Conservation (phyloP, 805 yeast species). For the Kodamaea nitidulidarum region DNA sequence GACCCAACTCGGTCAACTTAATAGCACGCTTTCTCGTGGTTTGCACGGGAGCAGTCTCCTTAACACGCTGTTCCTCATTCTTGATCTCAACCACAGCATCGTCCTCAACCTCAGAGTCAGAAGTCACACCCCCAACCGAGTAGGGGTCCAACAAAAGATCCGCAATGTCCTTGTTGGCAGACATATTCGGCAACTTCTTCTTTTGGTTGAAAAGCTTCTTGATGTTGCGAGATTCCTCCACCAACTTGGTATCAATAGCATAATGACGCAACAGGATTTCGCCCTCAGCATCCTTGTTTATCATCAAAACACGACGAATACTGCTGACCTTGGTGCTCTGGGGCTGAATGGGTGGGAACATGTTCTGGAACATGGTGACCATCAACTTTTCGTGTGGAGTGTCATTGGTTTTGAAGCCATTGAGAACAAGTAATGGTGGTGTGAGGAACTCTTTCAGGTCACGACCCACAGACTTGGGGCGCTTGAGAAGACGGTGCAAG, state of each 20-base stretch:
- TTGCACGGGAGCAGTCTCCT: conserved; percentile 14
- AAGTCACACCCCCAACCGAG: conserved; percentile 73
- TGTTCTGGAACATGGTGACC: conserved; percentile 87
- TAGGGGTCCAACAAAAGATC: conserved; percentile 82
- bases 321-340: conserved; percentile 67
- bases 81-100: conserved; percentile 71
- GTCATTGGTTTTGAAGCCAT: conserved; percentile 78
- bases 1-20: conserved; percentile 89
- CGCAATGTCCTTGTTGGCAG: conserved; percentile 67
- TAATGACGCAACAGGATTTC: conserved; percentile 85
- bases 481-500: conserved; percentile 60
- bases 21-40: conserved; percentile 70
- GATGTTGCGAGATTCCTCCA: conserved; percentile 70
- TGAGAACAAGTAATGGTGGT: conserved; percentile 90
- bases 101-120: conserved; percentile 93
- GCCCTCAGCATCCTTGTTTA: conserved; percentile 70
- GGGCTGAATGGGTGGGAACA: conserved; percentile 94
- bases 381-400: conserved; percentile 73
- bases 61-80: conserved; percentile 18
- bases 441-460: conserved; percentile 58
- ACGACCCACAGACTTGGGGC: conserved; percentile 72
- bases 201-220: conserved; percentile 62
- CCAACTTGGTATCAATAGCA: conserved; percentile 79
- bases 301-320: conserved; percentile 80
- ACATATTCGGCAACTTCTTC: conserved; percentile 67